A percentile compares a stretch with the other conserved stretches of the same genome.
Evolutionary conservation across 2,329 filamentous ascomycete genomes (phyloP).

Genomic region (Apiospora aurea): DNA sequence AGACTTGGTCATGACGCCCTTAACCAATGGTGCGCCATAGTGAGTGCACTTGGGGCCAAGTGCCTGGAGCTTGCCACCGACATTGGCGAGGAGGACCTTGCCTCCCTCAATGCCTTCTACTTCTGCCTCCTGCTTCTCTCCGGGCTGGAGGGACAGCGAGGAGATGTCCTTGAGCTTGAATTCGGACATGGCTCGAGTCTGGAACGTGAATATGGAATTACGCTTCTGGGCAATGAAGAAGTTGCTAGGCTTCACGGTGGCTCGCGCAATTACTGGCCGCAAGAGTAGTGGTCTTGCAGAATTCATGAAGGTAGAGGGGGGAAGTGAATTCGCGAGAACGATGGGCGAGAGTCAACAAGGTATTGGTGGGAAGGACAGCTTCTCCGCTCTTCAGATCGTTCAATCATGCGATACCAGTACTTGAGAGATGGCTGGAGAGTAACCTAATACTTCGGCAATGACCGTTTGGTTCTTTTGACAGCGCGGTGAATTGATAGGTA

Average conservation of each 20-base stretch:
- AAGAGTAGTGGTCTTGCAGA: slow-evolving; percentile 9
- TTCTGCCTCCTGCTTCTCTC: slow-evolving; percentile 87
- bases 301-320: slow-evolving; percentile 19
- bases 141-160: slow-evolving; percentile 76
- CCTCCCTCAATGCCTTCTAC: slow-evolving; percentile 87
- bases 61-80: slow-evolving; percentile 78
- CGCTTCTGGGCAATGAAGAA: slow-evolving; percentile 6
- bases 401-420: slow-evolving; percentile 21
- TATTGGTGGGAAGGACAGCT: background rate
- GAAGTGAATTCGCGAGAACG: background rate
- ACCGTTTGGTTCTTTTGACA: slow-evolving; percentile 3
- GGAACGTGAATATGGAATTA: slow-evolving; percentile 16
- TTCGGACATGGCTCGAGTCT: slow-evolving; percentile 57
- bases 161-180: slow-evolving; percentile 79
- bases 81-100: slow-evolving; percentile 87
- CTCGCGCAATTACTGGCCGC: slow-evolving; percentile 10
- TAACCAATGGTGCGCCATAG: slow-evolving; percentile 88
- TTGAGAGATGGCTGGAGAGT: background rate
- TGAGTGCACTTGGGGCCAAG: slow-evolving; percentile 86
- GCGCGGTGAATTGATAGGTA: slow-evolving; percentile 1
- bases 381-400: background rate
- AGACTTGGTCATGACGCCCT: slow-evolving; percentile 82
- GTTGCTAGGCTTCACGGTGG: slow-evolving; percentile 14
- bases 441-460: background rate
- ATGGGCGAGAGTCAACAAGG: background rate